Conservation (phyloP, 768 basidiomycete genomes). For the Crucibulum laeve region DNA sequence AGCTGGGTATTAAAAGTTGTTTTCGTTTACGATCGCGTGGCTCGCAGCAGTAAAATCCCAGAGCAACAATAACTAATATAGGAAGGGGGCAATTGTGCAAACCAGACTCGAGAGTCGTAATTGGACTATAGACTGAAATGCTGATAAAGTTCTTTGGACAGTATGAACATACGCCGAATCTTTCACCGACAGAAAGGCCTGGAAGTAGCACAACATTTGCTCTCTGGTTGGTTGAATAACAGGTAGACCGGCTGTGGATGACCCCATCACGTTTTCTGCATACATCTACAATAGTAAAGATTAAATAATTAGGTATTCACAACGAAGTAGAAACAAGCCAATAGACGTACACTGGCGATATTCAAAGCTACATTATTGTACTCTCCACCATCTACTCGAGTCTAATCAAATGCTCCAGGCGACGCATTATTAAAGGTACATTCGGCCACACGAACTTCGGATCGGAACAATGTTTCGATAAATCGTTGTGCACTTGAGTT, state of each 20-base stretch:
- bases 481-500: background rate
- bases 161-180: conserved; percentile 5
- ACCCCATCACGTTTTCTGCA: background rate
- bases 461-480: conserved; percentile 7
- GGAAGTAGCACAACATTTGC: conserved; percentile 12
- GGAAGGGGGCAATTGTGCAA: conserved; percentile 2
- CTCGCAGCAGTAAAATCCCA: background rate
- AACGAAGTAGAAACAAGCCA: background rate
- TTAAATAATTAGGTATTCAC: background rate
- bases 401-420: conserved; percentile 5
- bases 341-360: conserved; percentile 3
- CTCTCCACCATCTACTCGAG: conserved; percentile 4
- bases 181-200: conserved; percentile 10
- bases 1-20: conserved; percentile 4
- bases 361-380: conserved; percentile 1
- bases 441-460: conserved; percentile 11
- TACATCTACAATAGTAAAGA: conserved; percentile 4
- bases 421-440: conserved; percentile 9
- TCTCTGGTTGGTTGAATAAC: conserved; percentile 11
- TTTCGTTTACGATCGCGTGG: background rate
- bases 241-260: conserved; percentile 5
- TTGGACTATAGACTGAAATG: conserved; percentile 4
- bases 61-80: conserved; percentile 1
- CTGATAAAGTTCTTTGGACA: background rate
- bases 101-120: conserved; percentile 6